phyloP scores from a whole-genome alignment of 2,329 filamentous ascomycete genomes.

The Aspergillus brasiliensis region DNA sequence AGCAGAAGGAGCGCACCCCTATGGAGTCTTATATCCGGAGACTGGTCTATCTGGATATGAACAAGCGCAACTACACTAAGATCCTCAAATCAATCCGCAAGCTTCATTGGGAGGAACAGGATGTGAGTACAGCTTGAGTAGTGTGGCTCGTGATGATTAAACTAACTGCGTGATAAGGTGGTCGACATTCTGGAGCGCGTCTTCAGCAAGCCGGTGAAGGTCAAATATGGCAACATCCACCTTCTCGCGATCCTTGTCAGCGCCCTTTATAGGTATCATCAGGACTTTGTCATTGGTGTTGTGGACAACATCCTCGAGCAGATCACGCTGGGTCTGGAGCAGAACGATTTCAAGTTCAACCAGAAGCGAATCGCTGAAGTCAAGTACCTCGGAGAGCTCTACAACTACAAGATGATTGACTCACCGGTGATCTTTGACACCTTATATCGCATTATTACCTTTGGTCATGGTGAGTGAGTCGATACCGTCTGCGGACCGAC shows the following conservation, averaged over 20 bases:
- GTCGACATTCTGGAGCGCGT: slow-evolving; percentile 81
- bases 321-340: slow-evolving; percentile 82
- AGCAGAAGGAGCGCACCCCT: slow-evolving; percentile 93
- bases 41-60: slow-evolving; percentile 89
- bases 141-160: not conserved
- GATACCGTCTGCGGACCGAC: not conserved
- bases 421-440: slow-evolving; percentile 94
- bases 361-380: slow-evolving; percentile 93
- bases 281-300: slow-evolving; percentile 84
- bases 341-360: slow-evolving; percentile 97
- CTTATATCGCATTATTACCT: slow-evolving; percentile 90
- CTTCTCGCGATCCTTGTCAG: slow-evolving; percentile 86
- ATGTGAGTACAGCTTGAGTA: slow-evolving; percentile 53
- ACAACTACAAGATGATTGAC: slow-evolving; percentile 96
- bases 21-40: slow-evolving; percentile 92
- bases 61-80: slow-evolving; percentile 89
- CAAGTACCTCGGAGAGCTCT: slow-evolving; percentile 93
- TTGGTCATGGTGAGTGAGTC: slow-evolving; percentile 70
- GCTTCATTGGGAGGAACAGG: slow-evolving; percentile 94
- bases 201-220: slow-evolving; percentile 93
- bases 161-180: slow-evolving; percentile 51
- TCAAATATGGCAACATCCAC: slow-evolving; percentile 97
- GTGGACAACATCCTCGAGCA: slow-evolving; percentile 91
- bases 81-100: slow-evolving; percentile 92
- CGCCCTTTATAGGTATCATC: slow-evolving; percentile 87